These are phyloP conservation scores for Podospora bellae-mahoneyi DNA, from an alignment of 495 filamentous ascomycete genomes.

Conservation along the genomic window DNA sequence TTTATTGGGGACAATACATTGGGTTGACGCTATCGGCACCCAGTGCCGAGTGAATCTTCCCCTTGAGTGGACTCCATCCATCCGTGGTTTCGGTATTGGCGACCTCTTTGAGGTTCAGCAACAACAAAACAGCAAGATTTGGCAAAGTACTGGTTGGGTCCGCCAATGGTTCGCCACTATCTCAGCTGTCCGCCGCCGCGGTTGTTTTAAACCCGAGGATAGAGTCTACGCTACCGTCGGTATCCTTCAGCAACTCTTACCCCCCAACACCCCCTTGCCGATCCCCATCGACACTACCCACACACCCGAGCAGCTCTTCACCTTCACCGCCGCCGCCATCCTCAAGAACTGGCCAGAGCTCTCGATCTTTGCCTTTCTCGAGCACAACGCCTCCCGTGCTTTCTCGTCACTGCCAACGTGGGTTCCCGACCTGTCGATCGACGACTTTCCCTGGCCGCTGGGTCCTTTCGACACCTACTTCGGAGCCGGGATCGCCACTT, in stretches of 20 bases:
- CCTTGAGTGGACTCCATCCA: neutral
- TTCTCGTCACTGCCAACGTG: slow-evolving; percentile 14
- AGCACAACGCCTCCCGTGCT: slow-evolving; percentile 11
- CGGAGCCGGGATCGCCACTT: slow-evolving; percentile 2
- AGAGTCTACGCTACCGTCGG: slow-evolving; percentile 19
- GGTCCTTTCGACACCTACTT: slow-evolving; percentile 16
- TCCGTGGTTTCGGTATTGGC: slow-evolving; percentile 10
- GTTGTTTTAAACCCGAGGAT: slow-evolving; percentile 15
- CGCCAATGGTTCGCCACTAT: slow-evolving; percentile 14
- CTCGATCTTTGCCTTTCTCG: slow-evolving; percentile 14
- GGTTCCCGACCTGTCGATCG: slow-evolving; percentile 16
- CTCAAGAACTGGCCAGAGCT: slow-evolving; percentile 13
- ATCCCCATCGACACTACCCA: slow-evolving; percentile 12
- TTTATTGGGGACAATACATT: slow-evolving; percentile 10
- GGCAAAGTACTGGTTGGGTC: slow-evolving; percentile 6
- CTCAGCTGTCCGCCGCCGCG: slow-evolving; percentile 10
- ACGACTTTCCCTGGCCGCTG: slow-evolving; percentile 14
- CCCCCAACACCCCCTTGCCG: neutral
- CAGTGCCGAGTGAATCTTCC: neutral
- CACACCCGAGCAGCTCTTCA: slow-evolving; percentile 15
- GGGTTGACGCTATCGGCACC: slow-evolving; percentile 15
- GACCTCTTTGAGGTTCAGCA: slow-evolving; percentile 12
- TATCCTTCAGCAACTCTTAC: slow-evolving; percentile 17
- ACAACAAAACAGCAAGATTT: neutral
- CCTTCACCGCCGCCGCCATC: slow-evolving; percentile 10